Conservation (phyloP, 345 rosid species). For the Eutrema yunnanense region DNA sequence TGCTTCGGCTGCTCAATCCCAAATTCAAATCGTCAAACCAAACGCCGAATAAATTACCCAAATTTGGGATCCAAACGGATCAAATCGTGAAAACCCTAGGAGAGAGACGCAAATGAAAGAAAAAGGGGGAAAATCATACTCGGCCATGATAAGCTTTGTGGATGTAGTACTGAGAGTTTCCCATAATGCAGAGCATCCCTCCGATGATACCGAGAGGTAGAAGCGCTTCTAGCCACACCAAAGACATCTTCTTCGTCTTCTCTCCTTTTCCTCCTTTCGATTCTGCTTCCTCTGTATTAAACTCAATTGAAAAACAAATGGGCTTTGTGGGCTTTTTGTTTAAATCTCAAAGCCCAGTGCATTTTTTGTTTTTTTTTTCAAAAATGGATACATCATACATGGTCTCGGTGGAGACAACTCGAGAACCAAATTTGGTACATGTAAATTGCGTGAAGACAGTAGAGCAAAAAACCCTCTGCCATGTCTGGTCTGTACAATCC, state of each 20-base stretch:
- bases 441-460: slow-evolving; percentile 19
- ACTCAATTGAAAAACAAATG: not conserved
- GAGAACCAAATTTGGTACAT: slow-evolving; percentile 11
- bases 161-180: slow-evolving; percentile 83
- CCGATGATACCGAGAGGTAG: slow-evolving; percentile 92
- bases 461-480: slow-evolving; percentile 7
- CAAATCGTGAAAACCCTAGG: not conserved
- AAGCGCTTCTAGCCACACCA: slow-evolving; percentile 72
- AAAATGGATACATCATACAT: slow-evolving; percentile 1
- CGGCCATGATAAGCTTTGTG: slow-evolving; percentile 92
- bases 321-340: not conserved
- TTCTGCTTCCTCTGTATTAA: not conserved
- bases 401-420: slow-evolving; percentile 9
- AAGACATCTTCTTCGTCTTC: slow-evolving; percentile 39
- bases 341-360: slow-evolving; percentile 5
- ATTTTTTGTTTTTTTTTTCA: not conserved
- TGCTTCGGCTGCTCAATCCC: slow-evolving; percentile 67
- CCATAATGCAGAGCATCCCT: slow-evolving; percentile 81
- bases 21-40: slow-evolving; percentile 4
- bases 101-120: not conserved
- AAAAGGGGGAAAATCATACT: slow-evolving; percentile 31
- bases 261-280: not conserved
- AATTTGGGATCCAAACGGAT: slow-evolving; percentile 4
- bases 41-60: not conserved
- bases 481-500: slow-evolving; percentile 98